These are phyloP conservation scores for Cladosporium sp. DNA, from an alignment of 2,329 filamentous ascomycete genomes.

Conservation along the genomic window DNA sequence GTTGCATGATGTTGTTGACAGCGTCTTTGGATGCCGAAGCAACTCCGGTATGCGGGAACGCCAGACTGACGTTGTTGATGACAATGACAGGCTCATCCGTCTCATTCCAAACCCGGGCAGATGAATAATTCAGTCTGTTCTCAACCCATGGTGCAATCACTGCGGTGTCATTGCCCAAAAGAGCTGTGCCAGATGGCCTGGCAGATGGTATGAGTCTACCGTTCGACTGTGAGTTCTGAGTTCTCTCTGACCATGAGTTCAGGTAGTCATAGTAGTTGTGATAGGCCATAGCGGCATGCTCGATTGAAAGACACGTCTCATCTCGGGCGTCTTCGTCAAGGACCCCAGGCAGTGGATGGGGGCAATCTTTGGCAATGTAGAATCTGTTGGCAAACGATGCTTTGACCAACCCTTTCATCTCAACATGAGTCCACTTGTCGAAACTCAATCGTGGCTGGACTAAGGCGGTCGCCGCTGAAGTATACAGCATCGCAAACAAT, in stretches of 20 bases:
- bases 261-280: slow-evolving; percentile 61
- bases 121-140: slow-evolving; percentile 20
- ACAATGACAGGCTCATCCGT: slow-evolving; percentile 47
- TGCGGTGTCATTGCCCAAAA: slow-evolving; percentile 69
- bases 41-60: slow-evolving; percentile 71
- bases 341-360: slow-evolving; percentile 52
- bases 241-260: slow-evolving; percentile 31
- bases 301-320: slow-evolving; percentile 62
- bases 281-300: slow-evolving; percentile 66
- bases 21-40: slow-evolving; percentile 59
- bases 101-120: slow-evolving; percentile 30
- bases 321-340: slow-evolving; percentile 41
- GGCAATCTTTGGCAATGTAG: slow-evolving; percentile 55
- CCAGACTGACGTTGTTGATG: slow-evolving; percentile 72
- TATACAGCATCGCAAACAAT: slow-evolving; percentile 66
- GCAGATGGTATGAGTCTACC: slow-evolving; percentile 11
- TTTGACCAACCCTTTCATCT: slow-evolving; percentile 54
- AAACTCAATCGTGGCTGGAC: slow-evolving; percentile 68
- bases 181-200: slow-evolving; percentile 58
- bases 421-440: slow-evolving; percentile 47
- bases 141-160: slow-evolving; percentile 65
- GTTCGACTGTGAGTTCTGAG: slow-evolving; percentile 34
- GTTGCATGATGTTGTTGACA: slow-evolving; percentile 66
- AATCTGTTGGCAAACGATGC: slow-evolving; percentile 60
- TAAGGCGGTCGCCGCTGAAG: slow-evolving; percentile 70